Evolutionary conservation across 1,284 basidiomycete species (phyloP).

Genomic region (Peniophora sp.): DNA sequence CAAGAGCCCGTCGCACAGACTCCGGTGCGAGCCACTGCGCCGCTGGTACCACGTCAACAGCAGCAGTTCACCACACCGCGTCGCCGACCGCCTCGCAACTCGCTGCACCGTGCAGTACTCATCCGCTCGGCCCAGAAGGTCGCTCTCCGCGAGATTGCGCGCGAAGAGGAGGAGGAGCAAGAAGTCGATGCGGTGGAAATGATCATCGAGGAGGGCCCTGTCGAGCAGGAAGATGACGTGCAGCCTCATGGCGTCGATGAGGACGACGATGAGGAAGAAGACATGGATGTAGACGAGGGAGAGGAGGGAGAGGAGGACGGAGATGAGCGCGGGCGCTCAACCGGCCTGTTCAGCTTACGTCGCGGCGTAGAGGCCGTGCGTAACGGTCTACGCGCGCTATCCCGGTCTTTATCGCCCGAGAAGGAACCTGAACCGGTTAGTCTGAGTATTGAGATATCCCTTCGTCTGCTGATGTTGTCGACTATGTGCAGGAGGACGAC

Average conservation of each 20-base stretch:
- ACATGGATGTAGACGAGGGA: slow-evolving; percentile 18
- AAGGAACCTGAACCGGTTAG: slow-evolving; percentile 11
- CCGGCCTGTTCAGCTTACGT: slow-evolving; percentile 27
- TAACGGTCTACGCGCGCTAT: slow-evolving; percentile 25
- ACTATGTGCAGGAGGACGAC: slow-evolving; percentile 4
- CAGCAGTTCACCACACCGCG: slow-evolving; percentile 35
- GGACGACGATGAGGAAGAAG: slow-evolving; percentile 18
- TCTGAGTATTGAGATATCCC: slow-evolving; percentile 9
- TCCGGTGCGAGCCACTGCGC: slow-evolving; percentile 14
- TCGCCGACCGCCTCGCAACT: slow-evolving; percentile 32
- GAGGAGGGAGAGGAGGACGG: slow-evolving; percentile 22
- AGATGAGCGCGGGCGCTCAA: slow-evolving; percentile 21
- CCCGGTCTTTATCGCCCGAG: slow-evolving; percentile 14
- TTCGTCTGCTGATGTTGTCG: slow-evolving; percentile 2
- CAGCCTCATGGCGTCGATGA: slow-evolving; percentile 26
- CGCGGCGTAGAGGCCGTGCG: slow-evolving; percentile 26
- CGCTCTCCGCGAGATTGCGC: slow-evolving; percentile 30
- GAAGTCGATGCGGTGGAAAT: slow-evolving; percentile 36
- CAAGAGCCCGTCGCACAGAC: slow-evolving; percentile 11
- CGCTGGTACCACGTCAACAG: slow-evolving; percentile 11
- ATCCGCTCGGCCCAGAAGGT: slow-evolving; percentile 61
- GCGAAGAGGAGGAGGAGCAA: slow-evolving; percentile 13
- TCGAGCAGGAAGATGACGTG: slow-evolving; percentile 28
- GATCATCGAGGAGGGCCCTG: slow-evolving; percentile 20
- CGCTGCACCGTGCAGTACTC: slow-evolving; percentile 60